Base-by-base conservation (phyloP, 176 grass and related monocot genomes). In the Alopecurus myosuroides region DNA sequence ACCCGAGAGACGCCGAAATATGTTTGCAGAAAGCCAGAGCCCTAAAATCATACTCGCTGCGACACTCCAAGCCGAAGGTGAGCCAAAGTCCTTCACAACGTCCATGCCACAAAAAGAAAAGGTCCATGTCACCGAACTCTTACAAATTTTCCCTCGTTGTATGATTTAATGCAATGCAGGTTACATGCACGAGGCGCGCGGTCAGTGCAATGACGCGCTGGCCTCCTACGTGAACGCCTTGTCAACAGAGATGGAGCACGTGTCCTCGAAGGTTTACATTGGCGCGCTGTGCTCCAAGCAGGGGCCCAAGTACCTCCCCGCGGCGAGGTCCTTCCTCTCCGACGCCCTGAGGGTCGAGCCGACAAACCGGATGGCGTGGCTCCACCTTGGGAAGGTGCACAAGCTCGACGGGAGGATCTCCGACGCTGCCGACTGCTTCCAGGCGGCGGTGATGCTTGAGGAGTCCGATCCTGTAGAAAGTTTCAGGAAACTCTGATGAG, bases 391-490 rank as follows among this genome's bases (percentile, higher is more conserved):
- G 29, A 87, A 86, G 85, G 91, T 98, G 30, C 97, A 98, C 77
- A 83, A 40, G 51, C 90, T 87, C 9, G 91, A 98, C 37, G 91
- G 91, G n/a, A 94, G 89, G 69, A 62, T 86, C 0, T 10, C 61
- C 10, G 91, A 95, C 11, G 96, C 96, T 11, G 93, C 93, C 1
- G 96, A 98, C n/a, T 95, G 96, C 78, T 98, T 98, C 77, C 93
- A 95, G 69, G 96, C 93, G 0, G 87, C 96, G 1, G 89, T 86
- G 26, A 86, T 98, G 91, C 88, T 98, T 1, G 97, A 95, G 81
- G 97, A 98, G 66, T 94, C 93, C 4, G 89, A 98, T 90, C 93
- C 96, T 79, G 82, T 98, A 31, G 93, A 98, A 80, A 92, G 83
- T 69, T 98, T 92, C 74, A 92, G 70, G 41, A 90, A 84, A 7